Evolutionary conservation across 164 flowering plant species (phyloP).

Genomic region (Vitis amurensis): DNA sequence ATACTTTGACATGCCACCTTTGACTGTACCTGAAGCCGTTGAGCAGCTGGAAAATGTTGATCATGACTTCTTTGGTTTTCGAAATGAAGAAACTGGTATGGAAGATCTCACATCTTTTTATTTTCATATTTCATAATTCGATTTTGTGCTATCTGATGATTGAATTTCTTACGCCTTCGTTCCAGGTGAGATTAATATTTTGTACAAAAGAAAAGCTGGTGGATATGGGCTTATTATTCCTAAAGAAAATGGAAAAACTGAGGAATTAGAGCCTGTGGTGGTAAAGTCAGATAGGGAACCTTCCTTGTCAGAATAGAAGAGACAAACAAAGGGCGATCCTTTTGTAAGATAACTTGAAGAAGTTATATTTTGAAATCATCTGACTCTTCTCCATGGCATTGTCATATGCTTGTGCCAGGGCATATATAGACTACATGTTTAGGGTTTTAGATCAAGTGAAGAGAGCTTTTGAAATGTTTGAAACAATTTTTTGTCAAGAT

Average conservation of each 20-base stretch:
- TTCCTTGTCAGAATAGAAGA: constrained; percentile 36
- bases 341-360: neutral
- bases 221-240: constrained; percentile 96
- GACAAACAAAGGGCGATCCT: neutral
- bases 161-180: constrained; percentile 6
- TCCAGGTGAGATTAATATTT: constrained; percentile 82
- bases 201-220: constrained; percentile 84
- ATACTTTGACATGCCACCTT: constrained; percentile 93
- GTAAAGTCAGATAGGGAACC: constrained; percentile 40
- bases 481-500: neutral
- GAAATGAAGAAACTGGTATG: constrained; percentile 90
- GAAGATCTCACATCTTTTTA: neutral
- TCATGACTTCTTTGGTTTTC: constrained; percentile 91
- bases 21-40: constrained; percentile 76
- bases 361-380: neutral
- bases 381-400: neutral
- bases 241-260: constrained; percentile 58
- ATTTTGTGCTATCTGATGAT: neutral
- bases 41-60: constrained; percentile 84
- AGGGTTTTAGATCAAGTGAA: neutral
- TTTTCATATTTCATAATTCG: neutral
- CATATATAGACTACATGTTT: neutral
- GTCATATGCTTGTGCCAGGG: neutral
- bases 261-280: constrained; percentile 44
- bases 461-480: neutral